Conservation (phyloP, 441 rosid species). For the Erodium trifolium region DNA sequence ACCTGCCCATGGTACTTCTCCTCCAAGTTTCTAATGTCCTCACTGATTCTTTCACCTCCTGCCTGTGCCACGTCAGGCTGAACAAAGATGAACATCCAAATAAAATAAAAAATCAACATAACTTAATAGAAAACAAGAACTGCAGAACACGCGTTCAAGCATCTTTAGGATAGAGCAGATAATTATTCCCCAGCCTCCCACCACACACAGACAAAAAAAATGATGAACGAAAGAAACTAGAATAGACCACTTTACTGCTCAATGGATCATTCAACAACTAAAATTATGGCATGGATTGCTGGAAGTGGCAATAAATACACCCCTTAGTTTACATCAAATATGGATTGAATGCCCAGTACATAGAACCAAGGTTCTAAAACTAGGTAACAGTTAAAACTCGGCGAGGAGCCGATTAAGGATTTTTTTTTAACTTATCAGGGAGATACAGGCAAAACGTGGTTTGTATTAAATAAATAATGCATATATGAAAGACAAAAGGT, state of each 20-base stretch:
- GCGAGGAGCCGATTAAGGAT: too few relatives aligned
- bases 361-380: too few relatives aligned
- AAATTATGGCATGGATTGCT: constrained; percentile 4
- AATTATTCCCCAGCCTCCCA: not conserved
- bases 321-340: not conserved
- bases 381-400: too few relatives aligned
- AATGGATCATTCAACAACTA: constrained; percentile 10
- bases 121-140: not conserved
- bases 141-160: not conserved
- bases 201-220: not conserved
- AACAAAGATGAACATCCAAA: constrained; percentile 24
- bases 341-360: not conserved
- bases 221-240: constrained; percentile 11
- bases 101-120: constrained; percentile 11
- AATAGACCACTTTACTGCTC: not conserved
- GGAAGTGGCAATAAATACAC: not conserved
- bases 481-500: too few relatives aligned
- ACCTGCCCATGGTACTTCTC: constrained; percentile 60
- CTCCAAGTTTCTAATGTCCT: constrained; percentile 51
- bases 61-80: constrained; percentile 44
- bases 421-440: too few relatives aligned
- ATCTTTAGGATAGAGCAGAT: not conserved
- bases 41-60: constrained; percentile 54
- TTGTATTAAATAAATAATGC: too few relatives aligned
- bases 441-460: too few relatives aligned